Percentiles rank a stretch among this genome's conserved stretches.
Evolutionary conservation across 2,329 filamentous ascomycete genomes (phyloP).

Genomic region (Hawksworthiomyces lignivorus): DNA sequence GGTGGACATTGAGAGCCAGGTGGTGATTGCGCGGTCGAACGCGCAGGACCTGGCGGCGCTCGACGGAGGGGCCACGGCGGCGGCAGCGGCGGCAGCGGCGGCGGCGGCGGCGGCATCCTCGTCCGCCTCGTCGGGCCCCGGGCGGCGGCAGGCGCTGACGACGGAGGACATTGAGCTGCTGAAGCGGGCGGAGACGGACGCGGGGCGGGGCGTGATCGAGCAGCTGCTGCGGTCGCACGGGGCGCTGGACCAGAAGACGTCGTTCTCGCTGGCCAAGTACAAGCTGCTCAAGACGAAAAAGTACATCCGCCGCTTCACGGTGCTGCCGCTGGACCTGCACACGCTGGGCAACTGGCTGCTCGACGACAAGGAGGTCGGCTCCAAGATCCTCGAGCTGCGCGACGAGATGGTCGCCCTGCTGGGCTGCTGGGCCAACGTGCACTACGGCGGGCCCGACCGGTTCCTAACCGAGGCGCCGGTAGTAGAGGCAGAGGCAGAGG

Average conservation of each 20-base stretch:
- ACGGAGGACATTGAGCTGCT: conserved; percentile 69
- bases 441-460: conserved; percentile 49
- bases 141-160: conserved; percentile 58
- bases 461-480: conserved; percentile 2
- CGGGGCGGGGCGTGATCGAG: conserved; percentile 84
- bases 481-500: conserved; percentile 18
- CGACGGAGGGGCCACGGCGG: neutral
- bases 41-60: conserved; percentile 49
- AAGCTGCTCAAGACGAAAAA: conserved; percentile 91
- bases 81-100: too few species aligned
- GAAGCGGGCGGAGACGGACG: conserved; percentile 64
- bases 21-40: conserved; percentile 47
- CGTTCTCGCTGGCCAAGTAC: conserved; percentile 91
- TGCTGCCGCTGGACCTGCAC: conserved; percentile 74
- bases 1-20: conserved; percentile 37
- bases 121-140: too few species aligned
- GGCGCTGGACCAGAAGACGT: conserved; percentile 86
- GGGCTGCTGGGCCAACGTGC: conserved; percentile 84
- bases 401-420: conserved; percentile 77
- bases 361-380: conserved; percentile 64
- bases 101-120: too few species aligned
- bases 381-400: conserved; percentile 75
- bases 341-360: conserved; percentile 70
- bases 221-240: conserved; percentile 81
- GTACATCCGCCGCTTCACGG: conserved; percentile 80